Evolutionary conservation across 345 rosid genomes (phyloP), one percentile per base, ranked within the genome.

Genomic region (Hibiscus trionum): DNA sequence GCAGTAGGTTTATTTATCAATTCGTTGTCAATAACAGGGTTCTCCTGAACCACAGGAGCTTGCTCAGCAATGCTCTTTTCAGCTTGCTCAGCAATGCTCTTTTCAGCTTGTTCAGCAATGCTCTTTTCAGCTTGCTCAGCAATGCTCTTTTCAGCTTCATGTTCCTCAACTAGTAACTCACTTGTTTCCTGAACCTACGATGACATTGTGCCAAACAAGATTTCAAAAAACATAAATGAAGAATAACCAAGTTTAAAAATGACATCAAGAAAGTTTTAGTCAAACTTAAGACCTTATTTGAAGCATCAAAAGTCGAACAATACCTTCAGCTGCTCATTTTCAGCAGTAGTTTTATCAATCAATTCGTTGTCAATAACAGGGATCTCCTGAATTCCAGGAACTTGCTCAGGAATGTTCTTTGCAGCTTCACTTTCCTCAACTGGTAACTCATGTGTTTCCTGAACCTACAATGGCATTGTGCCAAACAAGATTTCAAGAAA

Each of bases 21-120:
- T 56, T 81, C 95, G 72, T 80, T 77, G 82, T 87, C 90, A 72
- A 83, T 78, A 55, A 85, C 86, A n/a, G 89, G 82, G 75, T 85
- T 84, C 65, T 87, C 87, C 78, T 85, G 85, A 80, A 85, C 71
- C 11, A 75, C 79, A 50, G 88, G 24, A 21, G 24, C 24, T 21
- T 21, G 24, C 24, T 21, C 24, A 21, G 24, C 24, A 21, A 21
- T 21, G 24, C 24, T 21, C 24, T 21, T 21, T 21, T 21, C 24
- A 21, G 24, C 24, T 21, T 21, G 24, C 24, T 21, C 24, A 21
- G 24, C 24, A 21, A 21, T 21, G 24, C 24, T 21, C 24, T 21
- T 21, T 21, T 21, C 24, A 21, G 24, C 24, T 21, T 21, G 24
- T 1, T 21, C 24, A 21, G 24, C 24, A 21, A 21, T 21, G 24